Percentiles rank a stretch among this genome's conserved stretches.
phyloP scores from a whole-genome alignment of 2,329 filamentous ascomycete species.

The Dothistroma septosporum region DNA sequence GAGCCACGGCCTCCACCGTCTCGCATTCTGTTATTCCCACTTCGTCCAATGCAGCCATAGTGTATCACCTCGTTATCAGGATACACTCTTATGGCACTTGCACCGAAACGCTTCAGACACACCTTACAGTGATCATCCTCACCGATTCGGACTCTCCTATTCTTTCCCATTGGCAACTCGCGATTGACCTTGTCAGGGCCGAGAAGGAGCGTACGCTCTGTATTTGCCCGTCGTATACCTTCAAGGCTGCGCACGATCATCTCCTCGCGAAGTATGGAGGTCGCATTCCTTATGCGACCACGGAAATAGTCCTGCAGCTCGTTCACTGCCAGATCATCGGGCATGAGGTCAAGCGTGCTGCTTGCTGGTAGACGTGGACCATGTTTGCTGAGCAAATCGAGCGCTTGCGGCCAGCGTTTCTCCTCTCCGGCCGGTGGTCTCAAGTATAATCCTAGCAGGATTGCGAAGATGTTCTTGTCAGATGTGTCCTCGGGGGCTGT shows the following conservation, averaged over 20 bases:
- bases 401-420: conserved; percentile 63
- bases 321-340: conserved; percentile 69
- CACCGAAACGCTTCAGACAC: conserved; percentile 87
- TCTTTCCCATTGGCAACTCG: conserved; percentile 53
- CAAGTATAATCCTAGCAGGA: conserved; percentile 82
- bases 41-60: conserved; percentile 43
- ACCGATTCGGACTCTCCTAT: conserved; percentile 69
- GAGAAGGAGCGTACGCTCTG: conserved; percentile 68
- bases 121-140: conserved; percentile 89
- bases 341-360: conserved; percentile 81
- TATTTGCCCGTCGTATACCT: conserved; percentile 72
- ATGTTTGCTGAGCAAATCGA: conserved; percentile 85
- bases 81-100: conserved; percentile 84
- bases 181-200: conserved; percentile 62
- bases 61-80: conserved; percentile 60
- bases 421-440: conserved; percentile 70
- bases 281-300: conserved; percentile 81
- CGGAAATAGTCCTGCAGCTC: conserved; percentile 88
- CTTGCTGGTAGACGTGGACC: conserved; percentile 84
- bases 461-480: conserved; percentile 77
- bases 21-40: conserved; percentile 13
- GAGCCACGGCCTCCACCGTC: conserved; percentile 10
- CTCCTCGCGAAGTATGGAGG: conserved; percentile 73
- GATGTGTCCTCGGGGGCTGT: conserved; percentile 51
- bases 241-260: conserved; percentile 72